Percentiles rank a stretch among this genome's conserved stretches.
Conservation (phyloP, 2,329 filamentous ascomycete species). For the Capronia epimyces region DNA sequence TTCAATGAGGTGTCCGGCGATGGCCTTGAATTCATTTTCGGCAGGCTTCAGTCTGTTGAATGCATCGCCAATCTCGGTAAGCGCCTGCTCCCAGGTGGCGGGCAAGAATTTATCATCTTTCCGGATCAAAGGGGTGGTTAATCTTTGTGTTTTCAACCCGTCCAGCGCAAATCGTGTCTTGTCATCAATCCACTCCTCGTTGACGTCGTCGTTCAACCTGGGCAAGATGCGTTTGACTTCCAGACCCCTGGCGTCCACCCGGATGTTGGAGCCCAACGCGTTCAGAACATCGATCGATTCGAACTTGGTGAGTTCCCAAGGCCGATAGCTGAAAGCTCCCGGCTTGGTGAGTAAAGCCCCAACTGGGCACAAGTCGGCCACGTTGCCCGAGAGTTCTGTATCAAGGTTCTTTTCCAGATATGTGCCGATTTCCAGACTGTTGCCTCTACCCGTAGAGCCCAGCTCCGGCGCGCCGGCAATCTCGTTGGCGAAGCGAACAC, state of each 20-base stretch:
- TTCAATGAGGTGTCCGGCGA: slow-evolving; percentile 86
- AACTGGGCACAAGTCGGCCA: slow-evolving; percentile 96
- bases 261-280: slow-evolving; percentile 87
- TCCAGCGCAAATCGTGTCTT: slow-evolving; percentile 96
- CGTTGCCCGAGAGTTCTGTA: slow-evolving; percentile 91
- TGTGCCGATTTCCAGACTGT: slow-evolving; percentile 95
- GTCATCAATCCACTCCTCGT: slow-evolving; percentile 99
- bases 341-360: slow-evolving; percentile 95
- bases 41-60: slow-evolving; percentile 74
- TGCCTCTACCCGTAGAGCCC: slow-evolving; percentile 89
- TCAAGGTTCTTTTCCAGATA: slow-evolving; percentile 93
- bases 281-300: slow-evolving; percentile 95
- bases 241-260: slow-evolving; percentile 84
- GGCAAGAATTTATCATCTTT: slow-evolving; percentile 87
- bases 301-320: slow-evolving; percentile 94
- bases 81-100: slow-evolving; percentile 89
- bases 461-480: slow-evolving; percentile 92
- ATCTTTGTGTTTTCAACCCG: slow-evolving; percentile 88
- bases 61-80: slow-evolving; percentile 77
- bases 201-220: slow-evolving; percentile 92
- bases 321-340: slow-evolving; percentile 92
- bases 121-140: slow-evolving; percentile 87
- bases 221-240: slow-evolving; percentile 95
- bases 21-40: slow-evolving; percentile 91
- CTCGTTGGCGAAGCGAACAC: slow-evolving; percentile 96